Conservation (phyloP, 78 protist species). For the Corallochytrium limacisporum region DNA sequence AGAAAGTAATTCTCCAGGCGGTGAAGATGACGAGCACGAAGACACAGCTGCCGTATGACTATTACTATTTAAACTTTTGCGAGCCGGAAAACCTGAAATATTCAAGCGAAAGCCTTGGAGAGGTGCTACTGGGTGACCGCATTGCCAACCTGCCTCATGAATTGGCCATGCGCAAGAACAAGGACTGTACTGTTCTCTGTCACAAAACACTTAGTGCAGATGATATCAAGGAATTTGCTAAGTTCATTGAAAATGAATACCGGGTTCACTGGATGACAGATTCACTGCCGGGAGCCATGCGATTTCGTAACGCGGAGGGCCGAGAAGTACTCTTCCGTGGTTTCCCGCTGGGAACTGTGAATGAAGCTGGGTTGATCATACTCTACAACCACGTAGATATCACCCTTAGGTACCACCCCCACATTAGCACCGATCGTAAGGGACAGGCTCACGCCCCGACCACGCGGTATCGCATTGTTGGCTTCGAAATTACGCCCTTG, state of each 20-base stretch:
- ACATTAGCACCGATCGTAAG: too few species aligned
- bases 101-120: conserved; percentile 66
- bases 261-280: conserved; percentile 8
- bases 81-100: conserved; percentile 2
- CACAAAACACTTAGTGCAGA: background rate
- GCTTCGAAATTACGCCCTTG: conserved; percentile 45
- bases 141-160: conserved; percentile 42
- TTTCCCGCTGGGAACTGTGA: background rate
- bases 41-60: conserved; percentile 54
- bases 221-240: background rate
- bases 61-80: conserved; percentile 50
- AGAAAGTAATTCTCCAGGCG: too few species aligned
- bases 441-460: background rate
- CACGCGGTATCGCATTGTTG: conserved; percentile 43
- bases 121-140: conserved; percentile 63
- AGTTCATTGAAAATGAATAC: conserved; percentile 3
- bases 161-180: background rate
- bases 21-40: conserved; percentile 7
- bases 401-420: conserved; percentile 24
- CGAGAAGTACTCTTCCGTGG: too few species aligned
- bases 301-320: too few species aligned
- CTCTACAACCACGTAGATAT: conserved; percentile 65
- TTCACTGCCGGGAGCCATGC: too few species aligned
- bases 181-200: background rate
- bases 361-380: background rate